Conservation (phyloP, 495 filamentous ascomycete genomes). For the Penicillium psychrofluorescens region DNA sequence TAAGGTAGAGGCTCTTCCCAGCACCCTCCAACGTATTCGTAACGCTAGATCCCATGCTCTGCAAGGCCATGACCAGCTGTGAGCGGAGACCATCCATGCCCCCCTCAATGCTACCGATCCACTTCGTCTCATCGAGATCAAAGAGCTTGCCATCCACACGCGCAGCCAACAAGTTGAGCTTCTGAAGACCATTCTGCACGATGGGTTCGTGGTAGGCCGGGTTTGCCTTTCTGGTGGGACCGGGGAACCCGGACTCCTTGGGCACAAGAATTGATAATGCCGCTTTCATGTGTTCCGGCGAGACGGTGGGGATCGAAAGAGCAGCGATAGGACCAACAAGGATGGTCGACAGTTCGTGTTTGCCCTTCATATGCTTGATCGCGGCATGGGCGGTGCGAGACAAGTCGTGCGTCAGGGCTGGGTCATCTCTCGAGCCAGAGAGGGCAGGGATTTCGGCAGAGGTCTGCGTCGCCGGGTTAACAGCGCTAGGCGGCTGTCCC, state of each 20-base stretch:
- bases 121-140: constrained; percentile 69
- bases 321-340: constrained; percentile 73
- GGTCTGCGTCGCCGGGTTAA: constrained; percentile 36
- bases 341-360: constrained; percentile 65
- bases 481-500: constrained; percentile 26
- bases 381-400: constrained; percentile 61
- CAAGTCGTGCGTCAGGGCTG: constrained; percentile 64
- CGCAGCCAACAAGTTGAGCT: constrained; percentile 79
- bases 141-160: constrained; percentile 76
- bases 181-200: constrained; percentile 74
- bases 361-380: constrained; percentile 43
- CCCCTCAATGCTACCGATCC: constrained; percentile 77
- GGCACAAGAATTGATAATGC: constrained; percentile 71
- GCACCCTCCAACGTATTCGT: constrained; percentile 68
- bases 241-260: constrained; percentile 61
- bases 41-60: constrained; percentile 65
- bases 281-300: constrained; percentile 72
- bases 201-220: constrained; percentile 71
- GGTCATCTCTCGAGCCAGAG: constrained; percentile 32
- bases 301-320: constrained; percentile 74
- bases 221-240: constrained; percentile 63
- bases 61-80: constrained; percentile 71
- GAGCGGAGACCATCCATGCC: constrained; percentile 76
- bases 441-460: constrained; percentile 26
- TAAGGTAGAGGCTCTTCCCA: constrained; percentile 72